Evolutionary conservation across 139 green algal genomes (phyloP).

Genomic region (Tetradesmus obliquus): DNA sequence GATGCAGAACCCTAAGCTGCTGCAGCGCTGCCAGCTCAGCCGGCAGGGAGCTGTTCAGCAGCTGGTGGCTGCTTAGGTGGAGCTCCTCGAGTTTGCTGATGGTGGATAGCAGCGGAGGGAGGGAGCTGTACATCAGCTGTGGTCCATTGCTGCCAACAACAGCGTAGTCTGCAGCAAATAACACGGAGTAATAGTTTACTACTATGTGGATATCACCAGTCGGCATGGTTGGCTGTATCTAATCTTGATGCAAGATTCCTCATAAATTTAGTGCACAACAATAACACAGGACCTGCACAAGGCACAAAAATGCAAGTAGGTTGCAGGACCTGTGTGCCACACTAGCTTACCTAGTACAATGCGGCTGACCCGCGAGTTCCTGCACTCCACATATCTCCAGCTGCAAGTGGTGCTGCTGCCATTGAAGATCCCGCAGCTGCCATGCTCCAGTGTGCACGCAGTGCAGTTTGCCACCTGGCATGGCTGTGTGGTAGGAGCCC

Average conservation of each 20-base stretch:
- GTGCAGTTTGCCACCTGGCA: constrained; percentile 1
- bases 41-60: constrained; percentile 1
- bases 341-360: constrained; percentile 11
- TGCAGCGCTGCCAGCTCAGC: neutral
- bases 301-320: too few species aligned
- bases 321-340: too few species aligned
- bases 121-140: neutral
- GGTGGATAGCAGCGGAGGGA: neutral
- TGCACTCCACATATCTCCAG: constrained; percentile 35
- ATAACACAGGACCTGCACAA: too few species aligned
- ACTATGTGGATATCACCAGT: too few species aligned
- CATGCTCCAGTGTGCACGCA: constrained; percentile 23
- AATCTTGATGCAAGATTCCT: too few species aligned
- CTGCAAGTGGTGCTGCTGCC: neutral
- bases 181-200: too few species aligned
- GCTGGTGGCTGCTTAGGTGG: neutral
- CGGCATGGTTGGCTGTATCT: too few species aligned
- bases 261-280: too few species aligned
- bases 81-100: neutral
- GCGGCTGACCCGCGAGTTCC: neutral
- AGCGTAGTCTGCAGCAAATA: neutral
- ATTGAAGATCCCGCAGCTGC: neutral
- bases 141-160: neutral
- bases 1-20: neutral
- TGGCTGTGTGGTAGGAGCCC: neutral